These are phyloP conservation scores for Phialophora chinensis DNA, from an alignment of 2,329 filamentous ascomycete genomes.

Conservation along the genomic window DNA sequence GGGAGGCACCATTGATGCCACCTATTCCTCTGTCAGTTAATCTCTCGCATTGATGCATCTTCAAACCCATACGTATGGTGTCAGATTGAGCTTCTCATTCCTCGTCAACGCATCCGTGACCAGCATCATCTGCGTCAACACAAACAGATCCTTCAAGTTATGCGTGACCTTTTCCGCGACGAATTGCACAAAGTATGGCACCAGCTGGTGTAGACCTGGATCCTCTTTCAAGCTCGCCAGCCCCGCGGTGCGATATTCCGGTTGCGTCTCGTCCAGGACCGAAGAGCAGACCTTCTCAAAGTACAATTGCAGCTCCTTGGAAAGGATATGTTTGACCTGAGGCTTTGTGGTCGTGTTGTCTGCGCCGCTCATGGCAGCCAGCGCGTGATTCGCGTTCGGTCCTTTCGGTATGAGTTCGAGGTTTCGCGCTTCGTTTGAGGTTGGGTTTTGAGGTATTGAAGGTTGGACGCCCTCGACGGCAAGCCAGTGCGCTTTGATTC, in stretches of 20 bases:
- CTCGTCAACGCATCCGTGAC: slow-evolving; percentile 82
- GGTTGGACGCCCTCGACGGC: slow-evolving; percentile 97
- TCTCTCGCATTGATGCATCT: neutral
- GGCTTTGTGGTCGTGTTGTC: slow-evolving; percentile 86
- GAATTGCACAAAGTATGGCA: slow-evolving; percentile 96
- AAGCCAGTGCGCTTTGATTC: slow-evolving; percentile 81
- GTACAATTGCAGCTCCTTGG: slow-evolving; percentile 93
- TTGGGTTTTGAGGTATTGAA: slow-evolving; percentile 94
- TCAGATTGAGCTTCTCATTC: slow-evolving; percentile 79
- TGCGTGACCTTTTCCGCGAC: slow-evolving; percentile 96
- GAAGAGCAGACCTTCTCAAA: slow-evolving; percentile 94
- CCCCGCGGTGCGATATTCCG: slow-evolving; percentile 84
- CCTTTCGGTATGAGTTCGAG: slow-evolving; percentile 90
- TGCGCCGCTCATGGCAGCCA: slow-evolving; percentile 81
- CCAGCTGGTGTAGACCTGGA: slow-evolving; percentile 89
- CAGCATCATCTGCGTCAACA: slow-evolving; percentile 90
- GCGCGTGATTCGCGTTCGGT: slow-evolving; percentile 80
- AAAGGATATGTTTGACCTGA: slow-evolving; percentile 92
- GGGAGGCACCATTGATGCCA: slow-evolving; percentile 76
- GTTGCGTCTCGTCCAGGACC: slow-evolving; percentile 83
- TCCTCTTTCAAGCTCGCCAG: slow-evolving; percentile 85
- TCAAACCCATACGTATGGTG: slow-evolving; percentile 62
- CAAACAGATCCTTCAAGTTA: slow-evolving; percentile 85
- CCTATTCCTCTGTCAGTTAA: slow-evolving; percentile 42
- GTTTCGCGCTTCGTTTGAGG: slow-evolving; percentile 78